Evolutionary conservation across 1,284 basidiomycete genomes (phyloP), one percentile per base, ranked within the genome.

Genomic region (Limonomyces culmigenus): DNA sequence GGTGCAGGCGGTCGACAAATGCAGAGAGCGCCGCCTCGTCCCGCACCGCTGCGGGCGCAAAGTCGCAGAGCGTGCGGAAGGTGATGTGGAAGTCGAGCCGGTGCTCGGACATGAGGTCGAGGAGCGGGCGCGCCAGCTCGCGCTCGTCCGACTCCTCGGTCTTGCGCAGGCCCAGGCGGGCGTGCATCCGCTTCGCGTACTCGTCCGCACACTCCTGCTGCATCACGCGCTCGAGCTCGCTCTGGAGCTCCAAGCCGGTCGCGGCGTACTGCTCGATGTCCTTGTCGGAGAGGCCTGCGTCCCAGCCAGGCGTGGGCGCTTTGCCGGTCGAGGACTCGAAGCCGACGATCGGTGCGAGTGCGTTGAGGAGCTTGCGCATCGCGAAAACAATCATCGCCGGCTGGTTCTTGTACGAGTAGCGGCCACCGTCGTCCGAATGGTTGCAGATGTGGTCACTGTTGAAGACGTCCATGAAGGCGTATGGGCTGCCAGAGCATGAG

Each of bases 381-480:
- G 87, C 86, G 47, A 73, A 93, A 10, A 85, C 48, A 38, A 55
- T 58, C 50, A 58, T 56, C 18, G 50, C 57, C 14, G 50, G 55
- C 46, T 53, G 59, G 40, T 43, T 52, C 52, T 56, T 70, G 62
- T 91, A 97, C 2, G 81, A 67, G 50, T 97, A 98, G 30, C 91
- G 65, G 0, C 91, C 91, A 37, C 67, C 65, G 19, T 74, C 71
- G 50, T 98, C 93, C 1, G 77, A 77, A 51, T 96, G 91, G 49
- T 97, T 97, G 63, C 92, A 96, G 39, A 96, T 84, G 48, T 93
- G 88, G 36, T 67, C 62, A 0, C 73, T 53, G 48, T 95, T 79
- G 45, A 77, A 92, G 2, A 86, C 70, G 47, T 91, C 87, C 91
- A 96, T 96, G 58, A 95, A 96, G 0, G 88, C 88, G 48, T 85